Conservation (phyloP, 192 early-diverging fungal genomes). For the Podochytrium sp. region DNA sequence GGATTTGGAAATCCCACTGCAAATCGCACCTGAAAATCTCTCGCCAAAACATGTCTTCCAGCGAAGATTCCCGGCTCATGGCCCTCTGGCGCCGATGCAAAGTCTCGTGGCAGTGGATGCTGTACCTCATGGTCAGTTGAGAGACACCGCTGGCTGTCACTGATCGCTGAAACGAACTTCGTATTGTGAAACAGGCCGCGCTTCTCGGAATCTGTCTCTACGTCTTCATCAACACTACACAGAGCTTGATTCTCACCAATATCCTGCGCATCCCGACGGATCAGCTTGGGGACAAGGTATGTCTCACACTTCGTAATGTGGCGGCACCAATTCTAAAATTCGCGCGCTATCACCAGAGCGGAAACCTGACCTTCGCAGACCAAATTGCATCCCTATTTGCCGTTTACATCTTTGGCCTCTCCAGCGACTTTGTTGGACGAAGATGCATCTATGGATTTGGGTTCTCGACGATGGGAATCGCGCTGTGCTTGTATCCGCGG, state of each 20-base stretch:
- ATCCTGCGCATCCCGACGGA: conserved; percentile 36
- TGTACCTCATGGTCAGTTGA: conserved; percentile 48
- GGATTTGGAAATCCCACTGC: neutral
- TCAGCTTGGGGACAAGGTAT: conserved; percentile 41
- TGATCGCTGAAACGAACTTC: no score
- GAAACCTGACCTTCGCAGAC: conserved; percentile 66
- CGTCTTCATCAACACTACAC: conserved; percentile 54
- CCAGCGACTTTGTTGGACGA: conserved; percentile 63
- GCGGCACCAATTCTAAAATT: conserved; percentile 28
- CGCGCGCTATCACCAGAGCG: conserved; percentile 53
- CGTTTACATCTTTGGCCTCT: conserved; percentile 63
- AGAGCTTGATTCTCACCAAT: conserved; percentile 47
- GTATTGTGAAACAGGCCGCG: no score
- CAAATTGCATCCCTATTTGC: conserved; percentile 62
- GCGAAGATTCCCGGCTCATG: neutral
- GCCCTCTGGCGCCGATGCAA: neutral
- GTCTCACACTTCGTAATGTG: conserved; percentile 16
- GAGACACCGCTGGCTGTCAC: no score
- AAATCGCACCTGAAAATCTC: neutral
- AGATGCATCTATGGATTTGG: conserved; percentile 55
- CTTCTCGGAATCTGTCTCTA: conserved; percentile 46
- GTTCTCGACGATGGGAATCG: conserved; percentile 57
- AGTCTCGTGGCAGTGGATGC: neutral
- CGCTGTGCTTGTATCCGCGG: conserved; percentile 55
- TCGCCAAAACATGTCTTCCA: neutral